phyloP scores from a whole-genome alignment of 2,329 filamentous ascomycete species.

The Bipolaris oryzae region DNA sequence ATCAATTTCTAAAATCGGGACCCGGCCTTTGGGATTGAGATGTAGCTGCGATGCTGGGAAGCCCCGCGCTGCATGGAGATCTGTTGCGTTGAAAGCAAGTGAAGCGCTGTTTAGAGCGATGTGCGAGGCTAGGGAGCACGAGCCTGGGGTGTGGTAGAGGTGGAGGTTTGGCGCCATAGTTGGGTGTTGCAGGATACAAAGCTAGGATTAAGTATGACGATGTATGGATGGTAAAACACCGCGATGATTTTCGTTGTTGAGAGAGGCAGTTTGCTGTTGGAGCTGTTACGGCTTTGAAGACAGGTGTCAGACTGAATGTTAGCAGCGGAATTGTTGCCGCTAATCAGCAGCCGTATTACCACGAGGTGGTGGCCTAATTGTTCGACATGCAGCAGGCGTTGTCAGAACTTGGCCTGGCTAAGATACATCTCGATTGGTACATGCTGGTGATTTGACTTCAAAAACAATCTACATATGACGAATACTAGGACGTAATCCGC shows the following conservation, averaged over 20 bases:
- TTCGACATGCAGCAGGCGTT: too few species aligned
- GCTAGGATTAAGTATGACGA: neutral
- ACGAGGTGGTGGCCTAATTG: too few species aligned
- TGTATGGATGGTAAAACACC: neutral
- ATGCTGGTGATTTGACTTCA: too few species aligned
- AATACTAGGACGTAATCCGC: too few species aligned
- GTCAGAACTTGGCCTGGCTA: too few species aligned
- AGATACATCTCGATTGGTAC: too few species aligned
- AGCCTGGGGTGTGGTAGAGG: conserved; percentile 23
- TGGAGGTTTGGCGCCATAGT: conserved; percentile 24
- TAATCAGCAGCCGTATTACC: too few species aligned
- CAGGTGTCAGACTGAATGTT: too few species aligned
- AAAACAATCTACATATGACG: too few species aligned
- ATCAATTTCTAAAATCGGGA: conserved; percentile 28
- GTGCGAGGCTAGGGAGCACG: conserved; percentile 26
- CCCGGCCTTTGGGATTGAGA: conserved; percentile 30
- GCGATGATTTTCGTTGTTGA: neutral
- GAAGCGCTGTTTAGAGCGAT: conserved; percentile 26
- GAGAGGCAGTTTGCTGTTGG: too few species aligned
- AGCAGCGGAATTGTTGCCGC: too few species aligned
- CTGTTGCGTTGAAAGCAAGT: conserved; percentile 16
- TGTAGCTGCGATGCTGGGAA: conserved; percentile 19
- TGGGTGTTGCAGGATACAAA: neutral
- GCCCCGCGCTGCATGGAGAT: conserved; percentile 11
- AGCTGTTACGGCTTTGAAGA: too few species aligned